Percentiles rank a stretch among this genome's conserved stretches.
phyloP scores from a whole-genome alignment of 2,329 filamentous ascomycete species.

The Neonectria magnoliae region DNA sequence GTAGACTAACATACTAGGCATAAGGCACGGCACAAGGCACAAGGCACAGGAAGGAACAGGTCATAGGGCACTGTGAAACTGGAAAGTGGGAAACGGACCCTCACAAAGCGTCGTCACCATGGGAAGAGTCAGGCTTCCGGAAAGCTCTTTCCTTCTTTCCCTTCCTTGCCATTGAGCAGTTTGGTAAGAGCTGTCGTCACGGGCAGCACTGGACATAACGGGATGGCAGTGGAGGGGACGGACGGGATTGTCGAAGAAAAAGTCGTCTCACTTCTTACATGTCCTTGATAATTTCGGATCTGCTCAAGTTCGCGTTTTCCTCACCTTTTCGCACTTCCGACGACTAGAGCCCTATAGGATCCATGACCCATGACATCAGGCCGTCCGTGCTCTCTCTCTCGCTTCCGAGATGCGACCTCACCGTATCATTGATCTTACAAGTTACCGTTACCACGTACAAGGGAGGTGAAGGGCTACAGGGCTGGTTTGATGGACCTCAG shows the following conservation, averaged over 20 bases:
- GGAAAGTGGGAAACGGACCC: neutral
- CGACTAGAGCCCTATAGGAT: neutral
- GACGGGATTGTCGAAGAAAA: neutral
- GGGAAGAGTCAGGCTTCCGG: neutral
- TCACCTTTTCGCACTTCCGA: neutral
- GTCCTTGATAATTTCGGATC: neutral
- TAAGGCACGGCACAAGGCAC: no score
- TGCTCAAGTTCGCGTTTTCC: neutral
- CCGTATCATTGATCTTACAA: neutral
- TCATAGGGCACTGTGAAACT: neutral
- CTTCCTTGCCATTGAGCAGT: neutral
- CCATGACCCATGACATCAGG: neutral
- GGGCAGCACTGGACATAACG: neutral
- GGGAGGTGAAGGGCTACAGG: neutral
- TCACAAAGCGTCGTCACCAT: neutral
- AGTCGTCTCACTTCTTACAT: no score
- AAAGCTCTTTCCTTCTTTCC: neutral
- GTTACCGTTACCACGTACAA: neutral
- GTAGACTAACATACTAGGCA: no score
- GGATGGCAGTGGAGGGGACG: neutral
- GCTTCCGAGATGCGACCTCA: neutral
- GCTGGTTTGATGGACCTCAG: neutral
- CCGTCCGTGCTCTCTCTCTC: neutral
- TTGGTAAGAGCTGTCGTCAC: neutral
- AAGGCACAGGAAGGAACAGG: no score